Evolutionary conservation across 768 basidiomycete genomes (phyloP).

Genomic region (Xerocomus brunneocitrinus): DNA sequence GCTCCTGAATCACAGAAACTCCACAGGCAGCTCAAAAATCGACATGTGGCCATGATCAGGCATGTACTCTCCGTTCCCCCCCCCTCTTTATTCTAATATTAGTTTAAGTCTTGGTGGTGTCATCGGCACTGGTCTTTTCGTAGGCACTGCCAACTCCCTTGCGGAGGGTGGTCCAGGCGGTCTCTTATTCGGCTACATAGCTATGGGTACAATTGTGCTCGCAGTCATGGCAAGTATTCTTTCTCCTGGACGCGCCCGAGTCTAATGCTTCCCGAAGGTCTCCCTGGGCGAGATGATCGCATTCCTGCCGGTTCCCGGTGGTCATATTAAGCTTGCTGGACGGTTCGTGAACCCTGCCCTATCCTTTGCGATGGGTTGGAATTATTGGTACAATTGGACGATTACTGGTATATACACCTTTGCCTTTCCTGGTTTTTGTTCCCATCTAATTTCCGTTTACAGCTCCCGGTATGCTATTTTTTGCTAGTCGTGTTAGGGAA

Average conservation of each 20-base stretch:
- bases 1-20: slow-evolving; percentile 25
- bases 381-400: slow-evolving; percentile 44
- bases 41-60: slow-evolving; percentile 85
- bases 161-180: slow-evolving; percentile 65
- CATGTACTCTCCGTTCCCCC: slow-evolving; percentile 12
- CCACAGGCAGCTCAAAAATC: slow-evolving; percentile 63
- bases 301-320: slow-evolving; percentile 74
- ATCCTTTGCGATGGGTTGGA: slow-evolving; percentile 54
- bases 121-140: slow-evolving; percentile 56
- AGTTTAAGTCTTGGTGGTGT: slow-evolving; percentile 55
- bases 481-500: neutral
- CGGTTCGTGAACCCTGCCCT: slow-evolving; percentile 78
- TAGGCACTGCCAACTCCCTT: slow-evolving; percentile 55
- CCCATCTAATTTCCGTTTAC: neutral
- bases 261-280: slow-evolving; percentile 35
- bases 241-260: too few species aligned
- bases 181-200: slow-evolving; percentile 65
- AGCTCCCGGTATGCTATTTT: slow-evolving; percentile 24
- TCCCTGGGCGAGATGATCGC: slow-evolving; percentile 61
- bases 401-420: slow-evolving; percentile 16
- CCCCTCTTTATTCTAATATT: neutral
- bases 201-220: slow-evolving; percentile 65
- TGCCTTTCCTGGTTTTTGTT: neutral
- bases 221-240: slow-evolving; percentile 55
- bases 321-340: slow-evolving; percentile 75